Conservation (phyloP, 2,329 filamentous ascomycete genomes). For the Bipolaris zeicola region DNA sequence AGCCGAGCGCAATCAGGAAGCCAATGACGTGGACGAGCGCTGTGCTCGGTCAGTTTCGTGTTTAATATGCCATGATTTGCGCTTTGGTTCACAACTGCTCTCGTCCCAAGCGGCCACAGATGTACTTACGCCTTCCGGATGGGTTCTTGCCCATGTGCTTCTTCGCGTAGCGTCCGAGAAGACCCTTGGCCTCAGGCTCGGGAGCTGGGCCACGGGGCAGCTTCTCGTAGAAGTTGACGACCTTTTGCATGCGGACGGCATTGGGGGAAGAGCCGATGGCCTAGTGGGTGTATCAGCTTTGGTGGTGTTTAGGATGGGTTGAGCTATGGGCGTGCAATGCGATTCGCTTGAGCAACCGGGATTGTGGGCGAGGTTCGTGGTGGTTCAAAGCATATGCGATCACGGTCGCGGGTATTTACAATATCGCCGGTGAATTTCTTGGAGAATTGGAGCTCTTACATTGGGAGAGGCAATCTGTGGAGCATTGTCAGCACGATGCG, state of each 20-base stretch:
- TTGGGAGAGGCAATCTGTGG: constrained; percentile 78
- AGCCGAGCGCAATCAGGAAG: constrained; percentile 79
- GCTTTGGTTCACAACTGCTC: neutral
- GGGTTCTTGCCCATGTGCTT: constrained; percentile 94
- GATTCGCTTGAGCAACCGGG: neutral
- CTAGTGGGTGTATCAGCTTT: constrained; percentile 57
- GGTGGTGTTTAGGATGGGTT: neutral
- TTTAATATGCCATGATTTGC: neutral
- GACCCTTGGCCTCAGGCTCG: constrained; percentile 77
- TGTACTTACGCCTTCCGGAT: constrained; percentile 78
- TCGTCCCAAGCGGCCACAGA: constrained; percentile 28
- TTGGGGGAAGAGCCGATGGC: constrained; percentile 93
- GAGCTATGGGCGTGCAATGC: neutral
- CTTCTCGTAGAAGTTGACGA: constrained; percentile 98
- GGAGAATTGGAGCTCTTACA: constrained; percentile 61
- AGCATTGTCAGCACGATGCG: constrained; percentile 46
- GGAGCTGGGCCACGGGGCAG: constrained; percentile 92
- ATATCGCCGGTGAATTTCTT: constrained; percentile 11
- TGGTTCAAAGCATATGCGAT: constrained; percentile 14
- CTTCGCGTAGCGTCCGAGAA: constrained; percentile 84
- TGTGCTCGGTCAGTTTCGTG: constrained; percentile 50
- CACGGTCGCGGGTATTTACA: constrained; percentile 16
- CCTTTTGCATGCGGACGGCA: constrained; percentile 95
- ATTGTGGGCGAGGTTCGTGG: constrained; percentile 24
- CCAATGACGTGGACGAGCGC: constrained; percentile 87